Conservation (phyloP, 2,329 filamentous ascomycete species). For the Penicillium sp. region DNA sequence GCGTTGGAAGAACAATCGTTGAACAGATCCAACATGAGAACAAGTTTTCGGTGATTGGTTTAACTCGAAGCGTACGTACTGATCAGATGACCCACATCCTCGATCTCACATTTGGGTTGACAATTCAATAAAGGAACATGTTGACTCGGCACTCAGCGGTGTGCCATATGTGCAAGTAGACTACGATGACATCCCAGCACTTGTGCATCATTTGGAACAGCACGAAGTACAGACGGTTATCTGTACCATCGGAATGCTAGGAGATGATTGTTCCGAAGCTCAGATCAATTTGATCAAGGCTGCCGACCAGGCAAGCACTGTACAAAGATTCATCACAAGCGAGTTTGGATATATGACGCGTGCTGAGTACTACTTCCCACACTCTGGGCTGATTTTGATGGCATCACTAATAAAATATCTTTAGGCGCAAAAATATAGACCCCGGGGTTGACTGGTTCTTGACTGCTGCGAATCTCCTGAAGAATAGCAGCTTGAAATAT, state of each 20-base stretch:
- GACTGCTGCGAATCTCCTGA: slow-evolving; percentile 11
- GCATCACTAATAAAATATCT: not conserved
- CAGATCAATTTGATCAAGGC: slow-evolving; percentile 17
- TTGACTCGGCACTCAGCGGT: slow-evolving; percentile 8
- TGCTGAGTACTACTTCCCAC: slow-evolving; percentile 11
- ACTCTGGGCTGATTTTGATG: not conserved
- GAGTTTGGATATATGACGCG: slow-evolving; percentile 14
- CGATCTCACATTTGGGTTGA: not conserved
- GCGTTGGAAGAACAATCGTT: slow-evolving; percentile 12
- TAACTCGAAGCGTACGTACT: slow-evolving; percentile 13
- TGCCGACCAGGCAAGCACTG: slow-evolving; percentile 11
- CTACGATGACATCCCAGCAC: slow-evolving; percentile 12
- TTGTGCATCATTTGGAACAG: slow-evolving; percentile 8
- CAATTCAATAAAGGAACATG: slow-evolving; percentile 3
- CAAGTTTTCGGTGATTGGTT: slow-evolving; percentile 12
- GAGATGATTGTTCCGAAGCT: slow-evolving; percentile 12
- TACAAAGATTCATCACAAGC: slow-evolving; percentile 14
- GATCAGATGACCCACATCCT: not conserved
- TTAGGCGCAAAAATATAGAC: slow-evolving; percentile 12
- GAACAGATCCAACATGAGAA: slow-evolving; percentile 17
- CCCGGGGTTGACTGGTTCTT: slow-evolving; percentile 16
- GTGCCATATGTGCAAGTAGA: slow-evolving; percentile 17
- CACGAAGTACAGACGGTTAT: slow-evolving; percentile 16
- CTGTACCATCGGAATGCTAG: slow-evolving; percentile 17
- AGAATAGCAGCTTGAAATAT: slow-evolving; percentile 11